Base-by-base conservation (phyloP, 2,329 filamentous ascomycete species). In the Phyllosticta ampelicida region DNA sequence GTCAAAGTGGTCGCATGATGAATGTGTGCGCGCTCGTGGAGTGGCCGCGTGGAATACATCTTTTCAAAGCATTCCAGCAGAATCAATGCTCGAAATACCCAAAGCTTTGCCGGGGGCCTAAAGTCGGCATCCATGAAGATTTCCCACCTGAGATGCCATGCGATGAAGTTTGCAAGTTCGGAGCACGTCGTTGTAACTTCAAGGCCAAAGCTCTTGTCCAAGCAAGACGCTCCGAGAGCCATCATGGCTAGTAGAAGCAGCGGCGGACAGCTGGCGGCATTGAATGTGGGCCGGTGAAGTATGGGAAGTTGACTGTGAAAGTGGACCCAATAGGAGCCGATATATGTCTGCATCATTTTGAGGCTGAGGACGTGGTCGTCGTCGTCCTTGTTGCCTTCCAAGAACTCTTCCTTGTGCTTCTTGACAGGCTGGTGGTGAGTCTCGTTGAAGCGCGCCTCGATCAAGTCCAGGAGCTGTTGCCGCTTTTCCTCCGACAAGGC, bases 1-100 rank as follows among this genome's bases (percentile, higher is more conserved):
- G 91, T 96, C 62, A 99, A 84, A 0, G 91, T 96, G 0, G 92
- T 96, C 13, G 92, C 92, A 69, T 99, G 94, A 67, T 97, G 92
- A 51, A 97, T 96, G 65, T 97, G 92, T 1, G 92, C 92, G 63
- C 94, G 82, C 73, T 99, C 94, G 71, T 99, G 94, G 29, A 97
- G 77, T 60, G 89, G 86, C 62, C 91, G 82, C 0, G 92, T 96
- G 48, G 90, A 94, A 71, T 92, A 97, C 87, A 96, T 94, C 78
- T 99, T 99, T 75, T 99, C 94, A 66, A 95, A 97, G 0, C 96
- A 76, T 70, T 99, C 94, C 11, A 97, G 79, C 5, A 97, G 79
- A 4, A 97, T 77, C 55, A 97, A 75, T 1, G 92, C 86, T 70
- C 97, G 94, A 74, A 97, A 97, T 0, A 96, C 84, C 92, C 92